phyloP scores from a whole-genome alignment of 495 filamentous ascomycete genomes.

The Daldinia childiae region DNA sequence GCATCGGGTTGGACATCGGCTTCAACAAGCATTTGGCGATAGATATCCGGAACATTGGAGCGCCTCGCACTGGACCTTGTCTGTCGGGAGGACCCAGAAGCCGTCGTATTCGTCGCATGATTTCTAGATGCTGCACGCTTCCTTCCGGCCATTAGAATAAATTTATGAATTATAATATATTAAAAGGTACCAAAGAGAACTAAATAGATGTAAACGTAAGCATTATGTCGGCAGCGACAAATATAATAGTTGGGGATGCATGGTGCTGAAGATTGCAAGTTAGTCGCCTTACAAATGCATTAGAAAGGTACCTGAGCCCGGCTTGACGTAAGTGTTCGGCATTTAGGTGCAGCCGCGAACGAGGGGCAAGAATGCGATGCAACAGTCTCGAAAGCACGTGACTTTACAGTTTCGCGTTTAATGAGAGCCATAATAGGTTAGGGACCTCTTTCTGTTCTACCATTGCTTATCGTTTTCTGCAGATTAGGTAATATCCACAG shows the following conservation, averaged over 20 bases:
- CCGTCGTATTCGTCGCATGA: slow-evolving; percentile 32
- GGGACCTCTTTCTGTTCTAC: not conserved
- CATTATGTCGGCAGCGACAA: slow-evolving; percentile 5
- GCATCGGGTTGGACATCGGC: slow-evolving; percentile 56
- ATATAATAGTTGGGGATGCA: slow-evolving; percentile 1
- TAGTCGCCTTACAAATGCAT: slow-evolving; percentile 3
- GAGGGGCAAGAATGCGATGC: slow-evolving; percentile 24
- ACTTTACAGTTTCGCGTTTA: slow-evolving; percentile 25
- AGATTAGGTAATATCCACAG: not conserved
- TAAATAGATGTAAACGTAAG: not conserved
- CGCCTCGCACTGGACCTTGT: slow-evolving; percentile 34
- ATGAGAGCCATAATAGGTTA: not conserved
- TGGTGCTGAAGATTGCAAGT: not conserved
- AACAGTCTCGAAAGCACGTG: slow-evolving; percentile 46
- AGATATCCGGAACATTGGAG: slow-evolving; percentile 62
- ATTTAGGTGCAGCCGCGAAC: slow-evolving; percentile 11
- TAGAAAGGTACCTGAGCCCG: not conserved
- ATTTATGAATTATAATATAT: not conserved
- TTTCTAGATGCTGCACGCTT: slow-evolving; percentile 34
- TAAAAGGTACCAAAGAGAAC: not conserved
- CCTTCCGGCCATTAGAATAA: slow-evolving; percentile 39
- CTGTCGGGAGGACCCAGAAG: slow-evolving; percentile 32
- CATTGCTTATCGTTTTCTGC: not conserved
- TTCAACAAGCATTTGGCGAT: slow-evolving; percentile 74
- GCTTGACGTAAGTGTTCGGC: slow-evolving; percentile 6